Evolutionary conservation across 345 rosid genomes (phyloP), one percentile per base, ranked within the genome.

Genomic region (Corchorus olitorius): DNA sequence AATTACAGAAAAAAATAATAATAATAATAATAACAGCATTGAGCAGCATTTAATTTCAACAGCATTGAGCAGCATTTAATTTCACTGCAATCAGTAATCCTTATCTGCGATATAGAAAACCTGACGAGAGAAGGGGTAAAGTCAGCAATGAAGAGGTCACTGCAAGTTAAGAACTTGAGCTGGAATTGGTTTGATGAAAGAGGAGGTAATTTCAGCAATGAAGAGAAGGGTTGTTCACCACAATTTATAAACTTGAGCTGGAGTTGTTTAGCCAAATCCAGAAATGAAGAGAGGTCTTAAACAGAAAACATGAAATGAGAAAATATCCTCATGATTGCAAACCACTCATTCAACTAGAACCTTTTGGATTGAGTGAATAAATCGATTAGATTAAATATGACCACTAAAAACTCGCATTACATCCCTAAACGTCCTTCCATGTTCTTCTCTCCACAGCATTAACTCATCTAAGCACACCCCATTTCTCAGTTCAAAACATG

Each of bases 341-440:
- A 12, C 48, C 52, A 65, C 33, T 65, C 50, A 65, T 65, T 65
- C 70, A n/a, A 39, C 50, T 41, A 65, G 43, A 39, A 39, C 43
- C 43, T 39, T 6, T 39, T 39, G 43, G 43, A 39, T 39, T 56
- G 34, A 56, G 11, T 14, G 19, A 58, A 65, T 27, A 41, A 65
- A 5, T 65, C n/a, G 27, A 60, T 35, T 27, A 8, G 27, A 60
- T 35, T 27, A 8, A 41, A 64, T 37, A 20, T 7, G 27, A 39
- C 5, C 49, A 39, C 14, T 37, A 6, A 27, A 65, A 41, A 39
- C 45, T 65, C 27, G 8, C 49, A 65, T 39, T 17, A 65, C 37
- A 65, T 65, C 33, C 49, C 4, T 12, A 20, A 20, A 60, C 39
- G 13, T 60, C 5, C 20, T 65, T 65, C 12, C 33, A 64, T 64